phyloP scores from a whole-genome alignment of 495 filamentous ascomycete genomes.

The Trichoderma reesei region DNA sequence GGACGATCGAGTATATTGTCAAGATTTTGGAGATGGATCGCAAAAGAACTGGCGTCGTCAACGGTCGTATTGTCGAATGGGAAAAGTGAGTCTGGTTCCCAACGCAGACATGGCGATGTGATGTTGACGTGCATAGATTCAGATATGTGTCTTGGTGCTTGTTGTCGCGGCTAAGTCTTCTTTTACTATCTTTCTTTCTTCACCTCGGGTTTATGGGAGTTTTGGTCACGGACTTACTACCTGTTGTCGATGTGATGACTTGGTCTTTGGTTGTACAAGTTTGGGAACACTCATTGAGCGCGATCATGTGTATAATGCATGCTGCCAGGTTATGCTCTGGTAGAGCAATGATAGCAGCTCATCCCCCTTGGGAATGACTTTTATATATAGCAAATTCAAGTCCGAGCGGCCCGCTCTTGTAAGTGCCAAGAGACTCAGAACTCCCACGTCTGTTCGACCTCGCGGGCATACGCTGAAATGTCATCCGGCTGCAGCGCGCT shows the following conservation, averaged over 20 bases:
- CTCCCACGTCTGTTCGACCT: slow-evolving; percentile 6
- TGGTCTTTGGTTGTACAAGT: too few relatives aligned
- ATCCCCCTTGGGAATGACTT: background rate
- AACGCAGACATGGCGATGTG: background rate
- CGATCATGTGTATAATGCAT: too few relatives aligned
- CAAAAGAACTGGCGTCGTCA: background rate
- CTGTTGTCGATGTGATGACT: background rate
- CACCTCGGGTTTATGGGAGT: too few relatives aligned
- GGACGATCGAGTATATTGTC: background rate
- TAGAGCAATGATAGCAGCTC: too few relatives aligned
- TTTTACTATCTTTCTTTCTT: too few relatives aligned
- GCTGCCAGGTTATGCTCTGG: too few relatives aligned
- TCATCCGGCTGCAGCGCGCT: background rate
- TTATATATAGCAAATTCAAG: background rate
- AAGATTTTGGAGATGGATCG: background rate
- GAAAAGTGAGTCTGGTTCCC: background rate
- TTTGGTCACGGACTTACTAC: background rate
- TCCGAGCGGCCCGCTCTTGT: background rate
- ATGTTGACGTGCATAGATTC: background rate
- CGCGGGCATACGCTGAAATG: background rate
- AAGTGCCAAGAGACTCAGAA: background rate
- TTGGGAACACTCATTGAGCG: too few relatives aligned
- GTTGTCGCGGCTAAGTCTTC: background rate
- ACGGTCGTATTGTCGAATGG: background rate
- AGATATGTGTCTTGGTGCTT: background rate